A percentile compares a stretch with the other conserved stretches of the same genome.
Conservation (phyloP, 352 stramenopile genomes). For the Salisapilia sapeloensis region DNA sequence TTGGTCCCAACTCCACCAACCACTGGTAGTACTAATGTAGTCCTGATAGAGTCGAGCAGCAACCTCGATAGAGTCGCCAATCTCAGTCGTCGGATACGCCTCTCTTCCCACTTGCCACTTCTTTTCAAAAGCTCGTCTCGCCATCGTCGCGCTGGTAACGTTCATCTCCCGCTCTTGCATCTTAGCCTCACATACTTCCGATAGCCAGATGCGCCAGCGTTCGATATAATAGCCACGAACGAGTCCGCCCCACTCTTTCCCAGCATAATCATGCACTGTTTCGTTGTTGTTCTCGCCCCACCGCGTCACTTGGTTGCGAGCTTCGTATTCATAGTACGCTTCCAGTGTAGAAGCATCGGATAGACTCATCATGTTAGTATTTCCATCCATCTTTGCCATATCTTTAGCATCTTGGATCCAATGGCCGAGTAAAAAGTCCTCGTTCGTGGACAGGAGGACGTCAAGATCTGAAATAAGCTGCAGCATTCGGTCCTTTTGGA, state of each 20-base stretch:
- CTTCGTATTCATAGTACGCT: slow-evolving; percentile 65
- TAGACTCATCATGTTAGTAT: too few relatives aligned
- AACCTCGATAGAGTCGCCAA: slow-evolving; percentile 24
- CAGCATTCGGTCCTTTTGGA: slow-evolving; percentile 24
- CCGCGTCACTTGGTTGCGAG: slow-evolving; percentile 64
- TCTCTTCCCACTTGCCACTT: slow-evolving; percentile 55
- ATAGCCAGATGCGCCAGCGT: slow-evolving; percentile 58
- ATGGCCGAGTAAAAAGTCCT: slow-evolving; percentile 51
- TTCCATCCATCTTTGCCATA: slow-evolving; percentile 10
- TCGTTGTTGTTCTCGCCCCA: slow-evolving; percentile 69
- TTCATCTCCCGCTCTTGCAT: slow-evolving; percentile 34
- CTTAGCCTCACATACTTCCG: slow-evolving; percentile 50
- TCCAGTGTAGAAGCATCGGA: too few relatives aligned
- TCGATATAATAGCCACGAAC: slow-evolving; percentile 46
- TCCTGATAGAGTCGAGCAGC: slow-evolving; percentile 35
- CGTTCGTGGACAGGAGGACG: slow-evolving; percentile 38
- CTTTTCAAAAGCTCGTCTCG: slow-evolving; percentile 43
- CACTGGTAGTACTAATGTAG: slow-evolving; percentile 9
- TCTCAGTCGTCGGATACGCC: slow-evolving; percentile 20
- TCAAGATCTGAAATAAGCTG: slow-evolving; percentile 33
- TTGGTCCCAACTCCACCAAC: too few relatives aligned
- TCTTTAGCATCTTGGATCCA: slow-evolving; percentile 46
- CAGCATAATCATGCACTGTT: slow-evolving; percentile 53
- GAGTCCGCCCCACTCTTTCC: slow-evolving; percentile 60
- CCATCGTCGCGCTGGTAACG: slow-evolving; percentile 17